Conservation (phyloP, 1,284 basidiomycete species). For the Bondarzewia mesenterica region DNA sequence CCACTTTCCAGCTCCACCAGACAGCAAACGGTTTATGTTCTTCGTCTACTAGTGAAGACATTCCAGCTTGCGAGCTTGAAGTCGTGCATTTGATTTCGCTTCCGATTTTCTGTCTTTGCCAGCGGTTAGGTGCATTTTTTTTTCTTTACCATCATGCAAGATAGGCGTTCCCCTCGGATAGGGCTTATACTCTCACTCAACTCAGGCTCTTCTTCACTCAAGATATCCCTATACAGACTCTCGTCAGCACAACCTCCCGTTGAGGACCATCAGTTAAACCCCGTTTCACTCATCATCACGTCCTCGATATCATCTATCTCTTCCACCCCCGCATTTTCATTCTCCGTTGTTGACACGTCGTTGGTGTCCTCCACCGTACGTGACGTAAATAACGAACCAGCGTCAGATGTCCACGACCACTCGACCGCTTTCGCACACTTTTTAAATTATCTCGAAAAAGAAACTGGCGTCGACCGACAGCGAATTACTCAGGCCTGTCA, state of each 20-base stretch:
- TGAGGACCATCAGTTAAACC: conserved; percentile 19
- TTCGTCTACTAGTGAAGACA: too few relatives aligned
- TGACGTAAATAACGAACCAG: conserved; percentile 28
- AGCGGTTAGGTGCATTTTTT: too few relatives aligned
- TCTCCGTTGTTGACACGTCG: conserved; percentile 20
- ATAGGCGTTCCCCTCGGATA: neutral
- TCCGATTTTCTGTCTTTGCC: too few relatives aligned
- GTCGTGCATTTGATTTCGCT: too few relatives aligned
- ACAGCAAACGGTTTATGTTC: too few relatives aligned
- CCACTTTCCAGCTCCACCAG: too few relatives aligned
- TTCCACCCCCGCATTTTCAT: conserved; percentile 45
- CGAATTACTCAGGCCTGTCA: conserved; percentile 55
- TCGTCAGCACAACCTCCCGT: conserved; percentile 12
- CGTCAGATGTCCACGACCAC: conserved; percentile 41
- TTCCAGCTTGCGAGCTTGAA: too few relatives aligned
- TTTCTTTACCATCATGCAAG: neutral
- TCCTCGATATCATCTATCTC: conserved; percentile 51
- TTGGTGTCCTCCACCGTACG: conserved; percentile 16
- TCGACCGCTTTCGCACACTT: conserved; percentile 60
- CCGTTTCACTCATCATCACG: conserved; percentile 38
- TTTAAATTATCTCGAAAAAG: conserved; percentile 37
- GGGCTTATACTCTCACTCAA: conserved; percentile 55
- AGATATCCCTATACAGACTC: conserved; percentile 55
- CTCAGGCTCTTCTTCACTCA: conserved; percentile 72
- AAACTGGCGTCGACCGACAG: conserved; percentile 34